Evolutionary conservation across 2,329 filamentous ascomycete genomes (phyloP), one percentile per base, ranked within the genome.

Genomic region (Colletotrichum australisinense): DNA sequence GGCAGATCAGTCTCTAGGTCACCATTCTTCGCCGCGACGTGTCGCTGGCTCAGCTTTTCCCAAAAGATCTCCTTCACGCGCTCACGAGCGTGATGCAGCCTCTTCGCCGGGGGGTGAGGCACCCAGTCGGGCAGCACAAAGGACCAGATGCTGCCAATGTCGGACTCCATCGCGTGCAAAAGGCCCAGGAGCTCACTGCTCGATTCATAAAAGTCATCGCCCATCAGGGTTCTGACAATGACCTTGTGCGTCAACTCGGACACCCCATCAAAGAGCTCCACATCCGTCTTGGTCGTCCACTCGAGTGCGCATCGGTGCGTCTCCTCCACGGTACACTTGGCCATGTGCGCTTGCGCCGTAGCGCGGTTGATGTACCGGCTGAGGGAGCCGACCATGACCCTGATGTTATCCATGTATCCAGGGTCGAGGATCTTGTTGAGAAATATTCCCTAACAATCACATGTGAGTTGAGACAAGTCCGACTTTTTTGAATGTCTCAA

Each of bases 181-280:
- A 77, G 53, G 11, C 68, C 24, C 14, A 74, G 60, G 14, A 77
- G 69, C 59, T 78, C 76, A 1, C 30, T 42, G 32, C 56, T 65
- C 42, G 73, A 55, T 4, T 53, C 26, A 62, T 73, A 76, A 63
- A 76, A 77, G 73, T 77, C 76, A 11, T 75, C 67, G 55, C 76
- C 76, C 73, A 77, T 74, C 24, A 77, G 35, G 1, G 63, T 67
- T 4, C 69, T 69, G 6, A 76, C 72, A 12, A 68, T 55, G 49
- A 69, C 68, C 1, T 75, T 73, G 64, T 75, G 74, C n/a, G 67
- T 53, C 32, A 77, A 35, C 8, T 65, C 60, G 7, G 75, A 74
- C 1, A 75, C 52, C 1, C 69, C 59, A 1, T 71, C 69, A 62
- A 76, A 77, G 1, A 76, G 63, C 24, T 63, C 64, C 24, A 74